These are phyloP conservation scores for Triticum turgidum DNA, from an alignment of 176 grass and related monocot species.

Conservation along the genomic window DNA sequence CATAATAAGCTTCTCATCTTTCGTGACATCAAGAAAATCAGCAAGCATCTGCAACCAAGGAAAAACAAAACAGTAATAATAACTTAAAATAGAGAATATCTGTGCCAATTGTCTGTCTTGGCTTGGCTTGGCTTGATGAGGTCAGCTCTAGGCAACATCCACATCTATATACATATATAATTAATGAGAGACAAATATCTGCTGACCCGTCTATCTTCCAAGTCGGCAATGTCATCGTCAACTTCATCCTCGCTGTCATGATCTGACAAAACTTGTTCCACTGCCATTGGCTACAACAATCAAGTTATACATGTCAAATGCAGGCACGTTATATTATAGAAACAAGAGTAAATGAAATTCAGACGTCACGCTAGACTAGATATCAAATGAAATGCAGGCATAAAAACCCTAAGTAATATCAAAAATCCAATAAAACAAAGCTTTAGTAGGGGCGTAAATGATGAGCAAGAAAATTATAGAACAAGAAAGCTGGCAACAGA, in stretches of 20 bases:
- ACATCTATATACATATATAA: neutral
- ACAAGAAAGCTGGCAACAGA: neutral
- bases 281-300: constrained; percentile 59
- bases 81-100: neutral
- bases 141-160: neutral
- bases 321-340: neutral
- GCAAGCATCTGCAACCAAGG: constrained; percentile 66
- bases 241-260: constrained; percentile 86
- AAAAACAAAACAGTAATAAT: neutral
- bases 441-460: neutral
- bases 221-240: constrained; percentile 84
- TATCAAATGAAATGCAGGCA: neutral
- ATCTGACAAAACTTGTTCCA: constrained; percentile 71
- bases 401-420: neutral
- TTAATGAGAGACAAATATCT: constrained; percentile 29
- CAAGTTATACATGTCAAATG: constrained; percentile 7
- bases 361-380: neutral
- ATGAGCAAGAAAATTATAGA: neutral
- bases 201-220: constrained; percentile 78
- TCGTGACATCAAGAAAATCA: constrained; percentile 69
- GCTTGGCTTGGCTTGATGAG: no score
- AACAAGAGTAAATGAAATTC: neutral
- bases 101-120: no score
- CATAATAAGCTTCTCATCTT: constrained; percentile 87
- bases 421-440: neutral